These are phyloP conservation scores for Gracilariopsis chorda DNA, from an alignment of 23 red algal genomes.

Conservation along the genomic window DNA sequence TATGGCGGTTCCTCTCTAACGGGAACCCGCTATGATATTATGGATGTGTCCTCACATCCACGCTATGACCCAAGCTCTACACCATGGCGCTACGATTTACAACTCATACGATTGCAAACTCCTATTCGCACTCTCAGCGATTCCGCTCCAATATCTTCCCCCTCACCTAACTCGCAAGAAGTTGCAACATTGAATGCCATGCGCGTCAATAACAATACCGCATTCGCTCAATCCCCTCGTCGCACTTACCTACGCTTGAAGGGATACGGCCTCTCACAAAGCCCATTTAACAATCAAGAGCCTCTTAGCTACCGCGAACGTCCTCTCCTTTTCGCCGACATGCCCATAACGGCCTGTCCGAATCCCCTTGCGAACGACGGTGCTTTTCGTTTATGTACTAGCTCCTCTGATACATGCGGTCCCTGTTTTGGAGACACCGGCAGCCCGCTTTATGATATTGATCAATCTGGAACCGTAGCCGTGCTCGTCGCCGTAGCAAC, in stretches of 20 bases:
- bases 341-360: constrained; percentile 21
- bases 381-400: constrained; percentile 28
- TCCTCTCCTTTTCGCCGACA: constrained; percentile 36
- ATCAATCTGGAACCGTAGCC: constrained; percentile 32
- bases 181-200: not conserved
- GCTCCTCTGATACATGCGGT: constrained; percentile 4
- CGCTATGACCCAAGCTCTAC: not conserved
- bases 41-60: not conserved
- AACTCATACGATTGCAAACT: not conserved
- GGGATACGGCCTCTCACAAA: constrained; percentile 20
- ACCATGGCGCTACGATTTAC: not conserved
- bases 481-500: constrained; percentile 40
- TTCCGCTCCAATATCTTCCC: not conserved
- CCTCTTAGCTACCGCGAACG: constrained; percentile 19
- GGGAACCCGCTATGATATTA: not conserved
- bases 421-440: constrained; percentile 63
- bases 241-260: constrained; percentile 25
- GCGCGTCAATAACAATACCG: constrained; percentile 41
- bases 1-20: not conserved
- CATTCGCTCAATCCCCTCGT: constrained; percentile 2
- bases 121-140: not conserved
- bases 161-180: not conserved
- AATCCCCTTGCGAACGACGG: constrained; percentile 11
- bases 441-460: constrained; percentile 51
- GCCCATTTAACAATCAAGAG: constrained; percentile 1